Percentiles rank a stretch among this genome's conserved stretches.
Conservation (phyloP, 2,329 filamentous ascomycete species). For the Pseudocercospora crystallina region DNA sequence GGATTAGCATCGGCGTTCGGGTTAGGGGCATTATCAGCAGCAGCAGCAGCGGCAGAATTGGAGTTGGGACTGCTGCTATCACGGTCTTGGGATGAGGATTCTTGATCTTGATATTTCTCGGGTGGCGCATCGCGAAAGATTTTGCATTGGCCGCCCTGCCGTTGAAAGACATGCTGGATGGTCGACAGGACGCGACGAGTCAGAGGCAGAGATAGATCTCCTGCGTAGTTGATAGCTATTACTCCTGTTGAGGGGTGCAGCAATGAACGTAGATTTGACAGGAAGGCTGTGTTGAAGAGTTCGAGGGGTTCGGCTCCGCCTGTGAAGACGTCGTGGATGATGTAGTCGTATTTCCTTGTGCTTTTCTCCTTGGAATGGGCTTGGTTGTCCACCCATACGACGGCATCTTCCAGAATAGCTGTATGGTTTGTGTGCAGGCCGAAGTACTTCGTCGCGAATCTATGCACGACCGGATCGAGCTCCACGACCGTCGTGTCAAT, state of each 20-base stretch:
- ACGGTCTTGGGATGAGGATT: no score
- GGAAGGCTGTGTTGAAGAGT: slow-evolving; percentile 84
- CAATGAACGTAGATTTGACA: slow-evolving; percentile 67
- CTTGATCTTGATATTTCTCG: slow-evolving; percentile 2
- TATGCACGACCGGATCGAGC: slow-evolving; percentile 85
- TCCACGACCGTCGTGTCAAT: slow-evolving; percentile 93
- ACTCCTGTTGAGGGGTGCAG: slow-evolving; percentile 71
- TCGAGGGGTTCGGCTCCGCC: slow-evolving; percentile 87
- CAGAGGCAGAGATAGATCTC: slow-evolving; percentile 75
- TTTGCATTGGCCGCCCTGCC: slow-evolving; percentile 67
- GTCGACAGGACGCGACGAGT: slow-evolving; percentile 79
- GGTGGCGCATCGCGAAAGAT: slow-evolving; percentile 78
- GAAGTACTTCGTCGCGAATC: slow-evolving; percentile 82
- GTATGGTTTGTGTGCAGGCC: slow-evolving; percentile 73
- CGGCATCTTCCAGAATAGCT: slow-evolving; percentile 78
- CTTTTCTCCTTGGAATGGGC: slow-evolving; percentile 24
- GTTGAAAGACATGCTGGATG: slow-evolving; percentile 69
- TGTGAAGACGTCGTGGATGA: slow-evolving; percentile 96
- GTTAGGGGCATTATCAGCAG: neutral
- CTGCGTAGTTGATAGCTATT: slow-evolving; percentile 95
- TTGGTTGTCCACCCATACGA: slow-evolving; percentile 62
- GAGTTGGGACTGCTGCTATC: slow-evolving; percentile 13
- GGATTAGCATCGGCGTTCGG: neutral
- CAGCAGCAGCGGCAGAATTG: no score
- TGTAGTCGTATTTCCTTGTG: slow-evolving; percentile 69